Percentiles rank a stretch among this genome's conserved stretches.
Evolutionary conservation across 1,139 yeast species (phyloP).

Genomic region (Suhomyces bolitotheri): DNA sequence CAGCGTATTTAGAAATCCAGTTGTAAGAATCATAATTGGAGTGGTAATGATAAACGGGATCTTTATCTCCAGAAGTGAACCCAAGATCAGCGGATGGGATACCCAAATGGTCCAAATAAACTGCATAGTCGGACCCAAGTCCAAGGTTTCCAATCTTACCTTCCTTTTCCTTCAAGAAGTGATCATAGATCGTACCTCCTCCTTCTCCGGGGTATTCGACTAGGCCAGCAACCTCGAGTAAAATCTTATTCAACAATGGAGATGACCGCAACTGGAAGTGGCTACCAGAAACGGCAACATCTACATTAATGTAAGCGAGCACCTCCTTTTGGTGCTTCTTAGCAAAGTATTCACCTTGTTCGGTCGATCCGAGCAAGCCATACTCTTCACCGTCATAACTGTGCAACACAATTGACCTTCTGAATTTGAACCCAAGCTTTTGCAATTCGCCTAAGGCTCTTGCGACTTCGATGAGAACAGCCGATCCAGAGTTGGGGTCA

Average conservation of each 20-base stretch:
- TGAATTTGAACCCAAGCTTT: conserved; percentile 40
- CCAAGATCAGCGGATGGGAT: conserved; percentile 45
- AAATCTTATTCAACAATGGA: conserved; percentile 38
- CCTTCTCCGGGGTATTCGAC: conserved; percentile 50
- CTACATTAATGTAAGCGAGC: conserved; percentile 48
- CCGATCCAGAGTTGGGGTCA: conserved; percentile 50
- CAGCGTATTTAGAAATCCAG: conserved; percentile 59
- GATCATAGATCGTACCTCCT: conserved; percentile 54
- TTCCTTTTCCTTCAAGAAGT: conserved; percentile 46
- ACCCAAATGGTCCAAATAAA: conserved; percentile 49
- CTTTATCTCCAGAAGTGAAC: conserved; percentile 33
- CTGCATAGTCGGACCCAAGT: conserved; percentile 51
- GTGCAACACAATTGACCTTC: conserved; percentile 41
- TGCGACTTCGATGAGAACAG: conserved; percentile 45
- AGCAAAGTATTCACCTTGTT: conserved; percentile 45
- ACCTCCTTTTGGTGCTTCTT: conserved; percentile 37
- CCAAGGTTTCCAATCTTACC: conserved; percentile 40
- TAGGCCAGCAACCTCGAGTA: conserved; percentile 34
- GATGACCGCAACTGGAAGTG: conserved; percentile 36
- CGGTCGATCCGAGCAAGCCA: conserved; percentile 50
- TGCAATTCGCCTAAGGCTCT: conserved; percentile 51
- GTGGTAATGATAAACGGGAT: conserved; percentile 55
- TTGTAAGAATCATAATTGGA: conserved; percentile 59
- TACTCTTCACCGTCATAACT: conserved; percentile 52
- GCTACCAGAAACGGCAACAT: conserved; percentile 40